Evolutionary conservation across 129 eudicot genomes (phyloP).

Genomic region (Centella asiatica): DNA sequence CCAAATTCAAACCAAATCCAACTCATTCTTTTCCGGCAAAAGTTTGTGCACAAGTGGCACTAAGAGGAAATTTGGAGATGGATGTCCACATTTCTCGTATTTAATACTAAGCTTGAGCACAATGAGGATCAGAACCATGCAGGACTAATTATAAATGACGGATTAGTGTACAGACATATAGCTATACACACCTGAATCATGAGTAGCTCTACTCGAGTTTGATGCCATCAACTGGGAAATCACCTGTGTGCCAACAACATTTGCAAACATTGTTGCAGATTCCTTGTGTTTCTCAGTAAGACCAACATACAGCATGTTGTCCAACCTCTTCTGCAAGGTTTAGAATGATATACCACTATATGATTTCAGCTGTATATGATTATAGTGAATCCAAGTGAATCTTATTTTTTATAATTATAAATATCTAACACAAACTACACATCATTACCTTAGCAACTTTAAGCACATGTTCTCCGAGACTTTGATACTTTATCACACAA

Average conservation of each 20-base stretch:
- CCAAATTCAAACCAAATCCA: too few species aligned
- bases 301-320: conserved; percentile 89
- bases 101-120: too few species aligned
- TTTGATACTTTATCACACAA: conserved; percentile 64
- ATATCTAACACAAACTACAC: conserved; percentile 6
- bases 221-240: conserved; percentile 49
- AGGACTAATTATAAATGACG: too few species aligned
- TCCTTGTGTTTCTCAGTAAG: conserved; percentile 83
- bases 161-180: too few species aligned
- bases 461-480: conserved; percentile 77
- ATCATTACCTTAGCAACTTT: conserved; percentile 82
- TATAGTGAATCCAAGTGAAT: conserved; percentile 6
- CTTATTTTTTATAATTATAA: background rate
- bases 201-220: conserved; percentile 20
- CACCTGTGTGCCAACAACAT: conserved; percentile 87
- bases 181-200: conserved; percentile 42
- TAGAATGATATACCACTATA: conserved; percentile 34
- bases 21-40: too few species aligned
- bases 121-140: too few species aligned
- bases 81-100: too few species aligned
- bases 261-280: conserved; percentile 78
- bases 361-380: conserved; percentile 13
- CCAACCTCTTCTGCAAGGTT: conserved; percentile 80
- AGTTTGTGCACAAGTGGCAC: too few species aligned
- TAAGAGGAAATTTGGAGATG: too few species aligned